phyloP scores from a whole-genome alignment of 2,329 filamentous ascomycete species.

The Colletotrichum tamarilloi region DNA sequence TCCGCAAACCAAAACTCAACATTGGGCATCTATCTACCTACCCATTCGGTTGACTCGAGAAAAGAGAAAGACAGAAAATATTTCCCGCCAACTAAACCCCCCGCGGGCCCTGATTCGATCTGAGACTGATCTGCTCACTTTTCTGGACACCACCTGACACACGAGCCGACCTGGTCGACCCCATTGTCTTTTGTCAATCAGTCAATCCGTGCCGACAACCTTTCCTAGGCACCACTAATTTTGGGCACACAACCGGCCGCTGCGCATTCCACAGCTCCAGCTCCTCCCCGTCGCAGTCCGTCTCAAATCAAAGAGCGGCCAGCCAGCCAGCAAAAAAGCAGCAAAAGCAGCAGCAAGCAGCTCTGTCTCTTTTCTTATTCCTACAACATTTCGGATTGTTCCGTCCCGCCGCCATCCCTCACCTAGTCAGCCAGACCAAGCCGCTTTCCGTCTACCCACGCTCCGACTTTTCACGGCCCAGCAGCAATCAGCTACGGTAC shows the following conservation, averaged over 20 bases:
- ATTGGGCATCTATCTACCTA: neutral
- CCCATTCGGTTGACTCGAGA: neutral
- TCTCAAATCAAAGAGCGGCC: neutral
- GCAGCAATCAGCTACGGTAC: neutral
- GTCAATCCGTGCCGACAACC: slow-evolving; percentile 25
- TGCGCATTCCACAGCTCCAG: slow-evolving; percentile 24
- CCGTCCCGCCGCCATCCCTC: slow-evolving; percentile 1
- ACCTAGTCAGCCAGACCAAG: slow-evolving; percentile 17
- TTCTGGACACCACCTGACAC: slow-evolving; percentile 32
- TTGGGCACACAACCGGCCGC: slow-evolving; percentile 17
- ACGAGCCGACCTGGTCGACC: slow-evolving; percentile 19
- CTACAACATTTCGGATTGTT: slow-evolving; percentile 13
- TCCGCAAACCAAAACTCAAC: neutral
- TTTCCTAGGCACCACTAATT: slow-evolving; percentile 25
- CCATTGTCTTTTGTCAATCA: slow-evolving; percentile 27
- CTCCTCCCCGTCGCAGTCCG: neutral
- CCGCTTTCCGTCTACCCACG: slow-evolving; percentile 9
- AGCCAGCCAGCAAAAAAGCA: neutral
- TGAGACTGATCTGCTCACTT: slow-evolving; percentile 22
- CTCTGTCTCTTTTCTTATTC: neutral
- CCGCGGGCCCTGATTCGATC: neutral
- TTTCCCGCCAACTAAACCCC: neutral
- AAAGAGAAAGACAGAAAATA: neutral
- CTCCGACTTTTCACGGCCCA: slow-evolving; percentile 27
- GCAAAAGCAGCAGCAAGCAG: neutral